Percentiles rank a stretch among this genome's conserved stretches.
These are phyloP conservation scores for Ordospora pajunii DNA, from an alignment of 371 early-diverging fungal species.

Conservation along the genomic window DNA sequence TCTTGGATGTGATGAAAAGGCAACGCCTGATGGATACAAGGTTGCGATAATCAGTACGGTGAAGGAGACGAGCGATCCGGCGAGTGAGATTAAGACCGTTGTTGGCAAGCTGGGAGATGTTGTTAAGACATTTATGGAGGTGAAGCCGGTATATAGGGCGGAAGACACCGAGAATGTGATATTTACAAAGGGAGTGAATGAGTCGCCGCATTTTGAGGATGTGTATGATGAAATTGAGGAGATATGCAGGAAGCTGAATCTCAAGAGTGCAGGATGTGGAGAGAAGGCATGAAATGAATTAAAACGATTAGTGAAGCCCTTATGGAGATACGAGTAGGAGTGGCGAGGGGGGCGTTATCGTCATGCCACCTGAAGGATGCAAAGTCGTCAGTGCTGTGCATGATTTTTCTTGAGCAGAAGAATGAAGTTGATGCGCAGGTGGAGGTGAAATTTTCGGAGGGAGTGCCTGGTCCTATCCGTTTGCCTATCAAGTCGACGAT, in stretches of 20 bases:
- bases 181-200: constrained; percentile 84
- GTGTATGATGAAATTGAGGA: constrained; percentile 70
- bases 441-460: background rate
- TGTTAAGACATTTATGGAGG: constrained; percentile 32
- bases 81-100: constrained; percentile 27
- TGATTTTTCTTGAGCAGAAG: constrained; percentile 7
- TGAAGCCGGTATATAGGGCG: constrained; percentile 41
- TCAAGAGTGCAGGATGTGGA: background rate
- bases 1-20: constrained; percentile 50
- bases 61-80: constrained; percentile 34
- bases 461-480: background rate
- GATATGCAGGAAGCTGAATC: constrained; percentile 21
- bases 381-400: constrained; percentile 9
- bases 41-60: constrained; percentile 59
- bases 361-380: background rate
- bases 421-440: background rate
- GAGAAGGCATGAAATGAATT: too few relatives aligned
- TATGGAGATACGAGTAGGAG: constrained; percentile 6
- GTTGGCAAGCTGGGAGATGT: constrained; percentile 43
- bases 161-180: constrained; percentile 65
- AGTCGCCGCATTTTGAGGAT: constrained; percentile 92
- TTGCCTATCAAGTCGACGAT: background rate
- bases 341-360: background rate
- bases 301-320: background rate
- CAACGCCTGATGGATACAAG: constrained; percentile 57